These are phyloP conservation scores for Glarea lozoyensis DNA, from an alignment of 495 filamentous ascomycete species.

Conservation along the genomic window DNA sequence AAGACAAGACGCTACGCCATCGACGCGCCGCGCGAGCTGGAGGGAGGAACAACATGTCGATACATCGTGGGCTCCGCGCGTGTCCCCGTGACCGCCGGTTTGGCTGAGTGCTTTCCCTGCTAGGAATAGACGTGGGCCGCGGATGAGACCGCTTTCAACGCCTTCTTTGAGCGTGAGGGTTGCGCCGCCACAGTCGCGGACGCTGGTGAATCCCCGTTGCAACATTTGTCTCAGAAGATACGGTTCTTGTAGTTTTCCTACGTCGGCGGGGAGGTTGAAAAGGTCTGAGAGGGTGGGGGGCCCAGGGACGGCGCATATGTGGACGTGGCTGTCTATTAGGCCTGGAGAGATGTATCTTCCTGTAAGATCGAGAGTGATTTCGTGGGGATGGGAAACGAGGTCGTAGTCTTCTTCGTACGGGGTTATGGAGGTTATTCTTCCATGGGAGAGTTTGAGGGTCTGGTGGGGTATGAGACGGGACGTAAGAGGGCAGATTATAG, in stretches of 20 bases:
- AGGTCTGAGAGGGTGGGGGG: constrained; percentile 3
- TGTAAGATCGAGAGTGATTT: constrained; percentile 27
- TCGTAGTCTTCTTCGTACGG: background rate
- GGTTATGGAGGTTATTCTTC: constrained; percentile 3
- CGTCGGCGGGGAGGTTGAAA: constrained; percentile 31
- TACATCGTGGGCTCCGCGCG: constrained; percentile 28
- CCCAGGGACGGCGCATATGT: constrained; percentile 26
- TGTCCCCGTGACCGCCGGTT: constrained; percentile 48
- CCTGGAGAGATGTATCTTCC: constrained; percentile 44
- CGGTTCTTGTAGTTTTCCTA: constrained; percentile 31
- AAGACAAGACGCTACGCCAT: constrained; percentile 43
- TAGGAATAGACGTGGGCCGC: constrained; percentile 34
- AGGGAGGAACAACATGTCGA: constrained; percentile 34
- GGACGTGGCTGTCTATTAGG: constrained; percentile 52
- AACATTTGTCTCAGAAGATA: constrained; percentile 40
- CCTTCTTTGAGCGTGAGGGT: constrained; percentile 39
- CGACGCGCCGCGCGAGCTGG: constrained; percentile 31
- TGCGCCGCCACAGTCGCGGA: constrained; percentile 44
- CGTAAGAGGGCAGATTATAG: constrained; percentile 4
- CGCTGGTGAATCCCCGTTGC: constrained; percentile 42
- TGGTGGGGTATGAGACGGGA: constrained; percentile 1
- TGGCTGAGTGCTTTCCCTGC: constrained; percentile 33
- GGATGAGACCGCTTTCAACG: constrained; percentile 38
- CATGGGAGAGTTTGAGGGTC: constrained; percentile 6
- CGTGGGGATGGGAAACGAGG: background rate